phyloP scores from a whole-genome alignment of 2,329 filamentous ascomycete species.

The Herpotrichia juniperi region DNA sequence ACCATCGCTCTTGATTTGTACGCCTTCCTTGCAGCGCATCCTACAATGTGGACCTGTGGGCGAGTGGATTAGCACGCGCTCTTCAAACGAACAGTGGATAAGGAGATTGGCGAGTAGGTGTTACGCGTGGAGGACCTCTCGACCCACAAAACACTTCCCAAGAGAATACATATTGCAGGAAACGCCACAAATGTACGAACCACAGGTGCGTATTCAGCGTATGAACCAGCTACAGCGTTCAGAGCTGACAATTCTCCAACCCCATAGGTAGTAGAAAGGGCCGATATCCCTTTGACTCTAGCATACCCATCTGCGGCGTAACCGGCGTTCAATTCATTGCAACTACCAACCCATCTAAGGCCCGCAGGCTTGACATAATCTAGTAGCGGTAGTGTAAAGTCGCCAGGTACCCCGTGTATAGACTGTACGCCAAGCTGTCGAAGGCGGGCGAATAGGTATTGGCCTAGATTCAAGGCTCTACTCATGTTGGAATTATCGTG shows the following conservation, averaged over 20 bases:
- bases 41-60: slow-evolving; percentile 59
- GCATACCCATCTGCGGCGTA: slow-evolving; percentile 63
- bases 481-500: slow-evolving; percentile 1
- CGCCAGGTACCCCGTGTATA: slow-evolving; percentile 49
- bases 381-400: slow-evolving; percentile 36
- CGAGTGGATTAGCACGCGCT: slow-evolving; percentile 1
- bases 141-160: slow-evolving; percentile 32
- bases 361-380: slow-evolving; percentile 40
- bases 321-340: slow-evolving; percentile 61
- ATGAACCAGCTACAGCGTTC: slow-evolving; percentile 74
- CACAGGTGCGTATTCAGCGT: slow-evolving; percentile 73
- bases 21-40: slow-evolving; percentile 52
- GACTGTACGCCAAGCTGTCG: slow-evolving; percentile 45
- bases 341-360: slow-evolving; percentile 53
- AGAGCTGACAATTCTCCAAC: slow-evolving; percentile 71
- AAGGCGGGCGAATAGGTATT: slow-evolving; percentile 46
- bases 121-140: too few relatives aligned
- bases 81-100: not conserved
- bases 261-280: slow-evolving; percentile 76
- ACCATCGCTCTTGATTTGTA: slow-evolving; percentile 53
- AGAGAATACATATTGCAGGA: not conserved
- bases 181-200: slow-evolving; percentile 37
- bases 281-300: slow-evolving; percentile 64
- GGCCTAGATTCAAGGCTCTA: slow-evolving; percentile 26
- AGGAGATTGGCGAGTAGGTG: too few relatives aligned